phyloP scores from a whole-genome alignment of 352 stramenopile genomes.

The Achlya hypogyna region DNA sequence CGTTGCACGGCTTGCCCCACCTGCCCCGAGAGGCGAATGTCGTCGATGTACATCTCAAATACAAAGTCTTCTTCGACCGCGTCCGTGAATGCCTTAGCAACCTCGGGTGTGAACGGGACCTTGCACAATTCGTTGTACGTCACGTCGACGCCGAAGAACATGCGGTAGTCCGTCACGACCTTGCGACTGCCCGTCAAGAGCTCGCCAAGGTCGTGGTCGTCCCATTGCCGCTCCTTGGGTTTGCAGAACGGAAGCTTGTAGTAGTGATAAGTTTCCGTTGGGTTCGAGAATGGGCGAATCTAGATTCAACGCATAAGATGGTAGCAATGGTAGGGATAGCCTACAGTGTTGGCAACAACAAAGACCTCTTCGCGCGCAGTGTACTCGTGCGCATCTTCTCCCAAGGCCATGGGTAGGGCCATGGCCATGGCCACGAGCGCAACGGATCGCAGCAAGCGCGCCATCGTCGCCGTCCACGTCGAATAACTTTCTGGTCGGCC shows the following conservation, averaged over 20 bases:
- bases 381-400: slow-evolving; percentile 29
- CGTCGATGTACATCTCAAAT: slow-evolving; percentile 98
- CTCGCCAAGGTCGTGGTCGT: slow-evolving; percentile 90
- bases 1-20: slow-evolving; percentile 84
- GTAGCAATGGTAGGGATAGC: neutral
- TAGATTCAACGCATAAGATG: slow-evolving; percentile 13
- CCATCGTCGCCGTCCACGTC: neutral
- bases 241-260: slow-evolving; percentile 97
- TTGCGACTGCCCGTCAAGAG: slow-evolving; percentile 94
- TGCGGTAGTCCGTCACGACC: slow-evolving; percentile 72
- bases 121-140: slow-evolving; percentile 87
- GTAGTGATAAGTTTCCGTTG: slow-evolving; percentile 97
- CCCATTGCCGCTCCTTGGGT: slow-evolving; percentile 66
- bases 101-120: slow-evolving; percentile 54
- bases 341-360: slow-evolving; percentile 60
- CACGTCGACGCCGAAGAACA: slow-evolving; percentile 77
- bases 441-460: neutral
- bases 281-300: slow-evolving; percentile 95
- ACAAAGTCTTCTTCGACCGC: slow-evolving; percentile 97
- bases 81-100: slow-evolving; percentile 88
- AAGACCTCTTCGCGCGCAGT: slow-evolving; percentile 55
- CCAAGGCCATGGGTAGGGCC: neutral
- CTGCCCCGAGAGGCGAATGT: slow-evolving; percentile 94
- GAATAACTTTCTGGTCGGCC: neutral
- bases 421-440: neutral